A percentile compares a stretch with the other conserved stretches of the same genome.
These are phyloP conservation scores for Annona squamosa DNA, from an alignment of 164 flowering plant genomes.

Conservation along the genomic window DNA sequence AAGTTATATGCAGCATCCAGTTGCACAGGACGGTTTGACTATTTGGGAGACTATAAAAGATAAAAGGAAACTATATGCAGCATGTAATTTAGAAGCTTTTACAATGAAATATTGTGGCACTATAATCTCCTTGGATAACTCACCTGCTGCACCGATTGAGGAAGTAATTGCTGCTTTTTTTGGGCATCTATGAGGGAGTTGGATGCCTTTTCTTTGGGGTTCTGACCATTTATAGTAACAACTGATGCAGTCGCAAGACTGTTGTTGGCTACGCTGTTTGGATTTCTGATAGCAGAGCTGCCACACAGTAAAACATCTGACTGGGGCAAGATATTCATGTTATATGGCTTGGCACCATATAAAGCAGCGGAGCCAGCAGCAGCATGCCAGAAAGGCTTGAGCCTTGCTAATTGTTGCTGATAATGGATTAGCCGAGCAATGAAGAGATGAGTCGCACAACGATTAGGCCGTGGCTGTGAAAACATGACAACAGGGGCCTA, in stretches of 20 bases:
- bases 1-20: neutral
- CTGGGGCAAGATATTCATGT: constrained; percentile 13
- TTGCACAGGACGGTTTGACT: neutral
- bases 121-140: neutral
- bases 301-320: constrained; percentile 18
- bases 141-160: constrained; percentile 23
- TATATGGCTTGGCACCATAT: constrained; percentile 17
- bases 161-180: constrained; percentile 24
- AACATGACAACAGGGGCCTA: constrained; percentile 27
- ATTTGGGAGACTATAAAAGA: neutral
- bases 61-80: neutral
- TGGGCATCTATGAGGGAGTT: constrained; percentile 13
- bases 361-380: constrained; percentile 17
- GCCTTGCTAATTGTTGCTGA: constrained; percentile 31
- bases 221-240: constrained; percentile 6
- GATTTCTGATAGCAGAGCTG: constrained; percentile 14
- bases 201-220: constrained; percentile 17
- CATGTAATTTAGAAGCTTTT: neutral
- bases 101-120: neutral
- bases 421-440: constrained; percentile 37
- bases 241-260: constrained; percentile 3
- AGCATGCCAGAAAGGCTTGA: constrained; percentile 25
- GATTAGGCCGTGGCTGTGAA: constrained; percentile 35
- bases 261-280: constrained; percentile 8
- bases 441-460: constrained; percentile 39